Conservation (phyloP, 306 rosid species). For the Prunus davidiana region DNA sequence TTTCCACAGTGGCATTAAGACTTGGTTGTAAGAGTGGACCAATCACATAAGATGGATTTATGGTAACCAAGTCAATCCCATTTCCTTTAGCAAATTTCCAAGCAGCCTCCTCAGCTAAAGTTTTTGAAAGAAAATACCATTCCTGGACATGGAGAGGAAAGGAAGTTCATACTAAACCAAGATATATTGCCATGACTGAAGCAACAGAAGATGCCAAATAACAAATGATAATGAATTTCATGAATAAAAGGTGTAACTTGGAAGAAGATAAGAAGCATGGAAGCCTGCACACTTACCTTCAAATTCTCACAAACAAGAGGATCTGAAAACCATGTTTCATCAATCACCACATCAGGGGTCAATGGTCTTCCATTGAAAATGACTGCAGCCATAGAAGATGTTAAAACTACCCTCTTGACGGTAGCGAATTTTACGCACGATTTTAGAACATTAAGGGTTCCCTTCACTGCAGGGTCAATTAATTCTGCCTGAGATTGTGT, state of each 20-base stretch:
- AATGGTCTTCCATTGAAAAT: not conserved
- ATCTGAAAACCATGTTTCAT: slow-evolving; percentile 29
- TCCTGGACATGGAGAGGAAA: not conserved
- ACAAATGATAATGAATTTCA: too few species aligned
- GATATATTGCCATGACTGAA: not conserved
- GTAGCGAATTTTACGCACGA: slow-evolving; percentile 14
- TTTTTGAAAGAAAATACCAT: slow-evolving; percentile 26
- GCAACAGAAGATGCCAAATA: not conserved
- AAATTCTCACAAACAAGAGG: slow-evolving; percentile 2
- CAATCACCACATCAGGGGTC: slow-evolving; percentile 7
- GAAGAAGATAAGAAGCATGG: not conserved
- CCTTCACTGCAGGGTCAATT: slow-evolving; percentile 27
- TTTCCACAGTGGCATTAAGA: not conserved
- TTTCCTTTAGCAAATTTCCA: slow-evolving; percentile 26
- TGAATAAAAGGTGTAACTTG: too few species aligned
- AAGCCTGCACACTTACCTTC: not conserved
- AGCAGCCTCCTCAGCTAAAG: slow-evolving; percentile 24
- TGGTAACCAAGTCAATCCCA: slow-evolving; percentile 13
- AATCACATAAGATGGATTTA: slow-evolving; percentile 11
- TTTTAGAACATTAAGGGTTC: slow-evolving; percentile 24
- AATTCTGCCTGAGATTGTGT: slow-evolving; percentile 6
- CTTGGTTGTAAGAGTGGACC: slow-evolving; percentile 30
- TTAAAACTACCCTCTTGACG: slow-evolving; percentile 22
- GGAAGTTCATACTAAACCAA: not conserved
- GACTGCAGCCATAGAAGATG: slow-evolving; percentile 24